phyloP scores from a whole-genome alignment of 2,329 filamentous ascomycete genomes.

The Phyllachora maydis region DNA sequence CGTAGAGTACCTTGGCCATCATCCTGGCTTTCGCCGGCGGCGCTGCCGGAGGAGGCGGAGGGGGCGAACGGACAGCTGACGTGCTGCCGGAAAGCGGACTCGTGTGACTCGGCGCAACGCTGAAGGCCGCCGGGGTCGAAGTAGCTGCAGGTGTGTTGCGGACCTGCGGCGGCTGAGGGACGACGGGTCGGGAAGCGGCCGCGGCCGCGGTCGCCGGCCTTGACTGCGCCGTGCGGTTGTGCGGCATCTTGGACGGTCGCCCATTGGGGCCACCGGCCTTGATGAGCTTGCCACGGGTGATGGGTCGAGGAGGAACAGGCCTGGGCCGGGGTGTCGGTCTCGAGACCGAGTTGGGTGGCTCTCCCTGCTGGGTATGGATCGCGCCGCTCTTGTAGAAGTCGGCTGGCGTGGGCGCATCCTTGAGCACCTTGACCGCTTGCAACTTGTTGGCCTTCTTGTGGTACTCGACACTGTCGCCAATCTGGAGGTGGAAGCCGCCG shows the following conservation, averaged over 20 bases:
- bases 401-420: conserved; percentile 56
- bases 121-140: too few relatives aligned
- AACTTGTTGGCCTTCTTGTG: conserved; percentile 95
- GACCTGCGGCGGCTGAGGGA: conserved; percentile 32
- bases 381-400: conserved; percentile 90
- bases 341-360: conserved; percentile 65
- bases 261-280: conserved; percentile 75
- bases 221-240: conserved; percentile 21
- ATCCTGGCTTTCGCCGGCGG: conserved; percentile 46
- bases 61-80: too few relatives aligned
- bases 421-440: conserved; percentile 71
- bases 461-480: conserved; percentile 75
- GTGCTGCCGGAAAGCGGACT: too few relatives aligned
- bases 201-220: conserved; percentile 17
- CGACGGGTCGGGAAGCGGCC: conserved; percentile 7
- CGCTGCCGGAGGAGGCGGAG: conserved; percentile 46
- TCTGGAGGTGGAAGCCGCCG: conserved; percentile 62
- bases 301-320: conserved; percentile 69
- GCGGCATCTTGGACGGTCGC: conserved; percentile 50
- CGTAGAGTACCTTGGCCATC: conserved; percentile 78
- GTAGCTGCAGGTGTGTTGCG: conserved; percentile 25
- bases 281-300: conserved; percentile 83
- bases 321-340: conserved; percentile 74
- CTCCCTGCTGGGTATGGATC: conserved; percentile 70
- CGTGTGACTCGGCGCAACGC: too few relatives aligned